phyloP scores from a whole-genome alignment of 2,329 filamentous ascomycete genomes.

The Fusarium guadeloupense region DNA sequence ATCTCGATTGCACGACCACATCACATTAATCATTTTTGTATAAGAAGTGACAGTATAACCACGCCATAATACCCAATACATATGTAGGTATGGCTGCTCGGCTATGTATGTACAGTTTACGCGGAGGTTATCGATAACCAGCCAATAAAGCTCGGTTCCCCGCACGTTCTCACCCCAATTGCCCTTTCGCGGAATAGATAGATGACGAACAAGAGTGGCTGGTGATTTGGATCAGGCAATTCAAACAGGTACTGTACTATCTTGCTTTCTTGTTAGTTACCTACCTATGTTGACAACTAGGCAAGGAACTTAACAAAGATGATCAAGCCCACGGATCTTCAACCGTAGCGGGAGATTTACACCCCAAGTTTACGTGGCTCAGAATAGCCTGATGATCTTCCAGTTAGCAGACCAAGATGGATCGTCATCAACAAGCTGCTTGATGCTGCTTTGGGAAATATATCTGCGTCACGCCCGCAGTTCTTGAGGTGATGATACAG shows the following conservation, averaged over 20 bases:
- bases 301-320: too few relatives aligned
- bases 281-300: too few relatives aligned
- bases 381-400: conserved; percentile 16
- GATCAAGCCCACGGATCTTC: not conserved
- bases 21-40: too few relatives aligned
- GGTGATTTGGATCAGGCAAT: not conserved
- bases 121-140: conserved; percentile 2
- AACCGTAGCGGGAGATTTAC: conserved; percentile 25
- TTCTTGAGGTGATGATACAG: not conserved
- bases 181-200: not conserved
- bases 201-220: too few relatives aligned
- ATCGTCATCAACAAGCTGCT: conserved; percentile 23
- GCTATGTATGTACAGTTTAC: not conserved
- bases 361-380: not conserved
- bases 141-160: conserved; percentile 23
- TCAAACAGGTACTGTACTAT: too few relatives aligned
- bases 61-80: not conserved
- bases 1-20: not conserved
- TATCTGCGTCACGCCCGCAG: conserved; percentile 7
- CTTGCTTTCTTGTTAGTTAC: too few relatives aligned
- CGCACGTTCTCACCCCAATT: conserved; percentile 33
- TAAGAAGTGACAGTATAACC: not conserved
- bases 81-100: not conserved
- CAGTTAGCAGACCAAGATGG: conserved; percentile 4
- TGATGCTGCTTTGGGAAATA: conserved; percentile 1